Base-by-base conservation (phyloP, 78 protist species). In the Anaeramoeba flamelloides region DNA sequence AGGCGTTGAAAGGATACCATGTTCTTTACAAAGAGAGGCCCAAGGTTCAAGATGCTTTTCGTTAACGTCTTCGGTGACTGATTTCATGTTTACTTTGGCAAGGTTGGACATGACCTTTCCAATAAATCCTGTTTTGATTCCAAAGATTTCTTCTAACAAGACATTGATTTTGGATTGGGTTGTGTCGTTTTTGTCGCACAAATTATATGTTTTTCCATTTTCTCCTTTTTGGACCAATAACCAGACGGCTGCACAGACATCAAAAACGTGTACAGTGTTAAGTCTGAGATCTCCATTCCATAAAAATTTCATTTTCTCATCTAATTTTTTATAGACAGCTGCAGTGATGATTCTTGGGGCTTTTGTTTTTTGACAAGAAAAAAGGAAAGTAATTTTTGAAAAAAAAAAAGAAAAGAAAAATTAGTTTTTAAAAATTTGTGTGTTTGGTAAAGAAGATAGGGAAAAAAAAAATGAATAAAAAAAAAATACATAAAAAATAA, bases 231-330 rank as follows among this genome's bases (percentile, higher is more conserved):
- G 64, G 78, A 81, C 2, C 36, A 90, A 37, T 69, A 78, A 83
- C 90, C 89, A 88, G 69, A 89, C 41, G 2, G 95, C 96, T 2
- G 83, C 74, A 77, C 79, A 82, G 2, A 92, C 98, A 84, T 94
- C 98, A 1, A 1, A 17, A 17, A 93, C 95, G 33, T 94, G 98
- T 33, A 94, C 95, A 3, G 98, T 94, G 89, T 92, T 86, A 74
- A 89, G 75, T 36, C 81, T 69, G 40, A 94, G n/a, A n/a, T n/a
- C n/a, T n/a, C n/a, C n/a, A n/a, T 40, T 36, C 93, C 93, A 92
- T 30, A 92, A 86, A 77, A 94, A 79, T 83, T 93, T 82, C 96
- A 93, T 93, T 78, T 78, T 84, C 81, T 94, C 94, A 79, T 32
- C 83, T 30, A 87, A 37, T 30, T 75, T 38, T 83, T 90, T 85